Base-by-base conservation (phyloP, 768 basidiomycete genomes). In the Rhizopogon vinicolor region DNA sequence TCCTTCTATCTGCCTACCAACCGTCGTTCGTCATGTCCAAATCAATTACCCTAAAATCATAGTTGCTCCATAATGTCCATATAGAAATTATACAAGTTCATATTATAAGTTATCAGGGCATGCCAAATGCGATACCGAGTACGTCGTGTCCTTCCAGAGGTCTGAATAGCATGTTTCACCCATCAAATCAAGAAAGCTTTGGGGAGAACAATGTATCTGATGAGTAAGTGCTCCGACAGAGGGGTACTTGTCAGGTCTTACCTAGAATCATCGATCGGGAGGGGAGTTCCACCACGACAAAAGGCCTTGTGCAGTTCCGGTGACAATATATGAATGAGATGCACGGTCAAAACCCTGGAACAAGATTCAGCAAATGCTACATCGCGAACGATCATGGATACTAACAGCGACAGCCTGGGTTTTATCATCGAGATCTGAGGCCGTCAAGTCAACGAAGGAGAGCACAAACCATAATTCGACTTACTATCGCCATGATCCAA, bases 401-500 rank as follows among this genome's bases (percentile, higher is more conserved):
- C 74, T 66, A 41, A 74, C 73, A 33, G 74, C 64, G 51, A 75
- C 60, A 10, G 71, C 67, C 50, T 71, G 69, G 46, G 68, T 60
- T 48, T 63, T 58, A 51, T 68, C 68, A 51, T 70, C 74, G 70
- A 57, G 33, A 42, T 48, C 57, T 60, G 25, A 9, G 44, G 33
- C 16, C 33, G 33, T 65, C 46, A 69, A 52, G 28, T 22, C 41
- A 7, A 31, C 18, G 40, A 51, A 18, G 49, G 39, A 40, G 39
- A 42, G 44, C 12, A 6, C 31, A 12, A 43, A 28, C 7, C 42
- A 44, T 13, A 13, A 18, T 10, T 13, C 43, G 29, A 62, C 77
- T 60, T 64, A 85, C 85, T 78, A 59, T 84, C 79, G 13, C 76
- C 76, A 60, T 86, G 83, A 58, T 84, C 80, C 60, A 87, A 64